Base-by-base conservation (phyloP, 2,329 filamentous ascomycete species). In the Thelonectria rubi region DNA sequence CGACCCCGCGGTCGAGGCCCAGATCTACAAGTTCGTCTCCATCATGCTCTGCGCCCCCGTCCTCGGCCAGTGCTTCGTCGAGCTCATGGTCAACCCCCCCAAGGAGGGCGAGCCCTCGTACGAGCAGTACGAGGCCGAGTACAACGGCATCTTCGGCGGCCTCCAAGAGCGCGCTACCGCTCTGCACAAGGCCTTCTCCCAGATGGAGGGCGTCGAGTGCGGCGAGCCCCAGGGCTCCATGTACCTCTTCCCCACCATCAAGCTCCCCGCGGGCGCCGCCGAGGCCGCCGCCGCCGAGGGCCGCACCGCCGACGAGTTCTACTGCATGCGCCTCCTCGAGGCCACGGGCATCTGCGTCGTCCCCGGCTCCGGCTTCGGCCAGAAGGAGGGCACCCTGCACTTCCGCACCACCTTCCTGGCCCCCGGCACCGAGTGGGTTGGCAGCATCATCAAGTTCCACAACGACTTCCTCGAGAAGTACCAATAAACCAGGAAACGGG, bases 1-100 rank as follows among this genome's bases (percentile, higher is more conserved):
- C 78, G 88, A 97, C 76, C 80, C 87, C 11, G 84, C 91, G 73
- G 95, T 99, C 67, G 90, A 92, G 74, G 92, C 90, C 67, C 90
- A 98, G 82, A 94, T 99, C 78, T 98, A 98, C 88, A 99, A 99
- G 83, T 97, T 97, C 77, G 91, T 98, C 74, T 95, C 91, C 77
- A 98, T 99, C 81, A 94, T 92, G 81, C 89, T 99, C 69, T 99
- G 95, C 80, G 91, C 95, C 52, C 94, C 95, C 24, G 95, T 99
- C 71, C 87, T 97, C 69, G 94, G 94, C 63, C 95, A 99, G 84
- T 98, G 95, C 80, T 85, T 98, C 49, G 92, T 99, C 64, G 95
- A 98, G 82, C 82, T 97, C 76, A 97, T 98, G 94, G 93, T 97
- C 73, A 97, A 98, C 84, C 95, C 95, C 55, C 95, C 95, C 40